Percentiles rank a stretch among this genome's conserved stretches.
Evolutionary conservation across 805 yeast species (phyloP).

Genomic region (Candida wancherniae): DNA sequence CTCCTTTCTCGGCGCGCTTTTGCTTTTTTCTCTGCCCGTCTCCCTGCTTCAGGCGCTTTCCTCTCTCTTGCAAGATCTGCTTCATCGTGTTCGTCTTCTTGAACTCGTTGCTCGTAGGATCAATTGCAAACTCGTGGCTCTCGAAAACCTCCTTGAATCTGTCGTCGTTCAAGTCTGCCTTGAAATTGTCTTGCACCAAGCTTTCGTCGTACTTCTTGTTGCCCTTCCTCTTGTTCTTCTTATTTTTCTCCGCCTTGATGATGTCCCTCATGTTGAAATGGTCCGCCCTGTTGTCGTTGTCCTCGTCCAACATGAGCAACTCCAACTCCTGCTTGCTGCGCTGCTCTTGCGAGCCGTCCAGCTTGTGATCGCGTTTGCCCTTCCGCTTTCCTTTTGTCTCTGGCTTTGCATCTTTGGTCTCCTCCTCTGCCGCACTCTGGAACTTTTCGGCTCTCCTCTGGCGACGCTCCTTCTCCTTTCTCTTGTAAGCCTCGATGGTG

Average conservation of each 20-base stretch:
- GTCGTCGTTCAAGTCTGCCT: slow-evolving; percentile 72
- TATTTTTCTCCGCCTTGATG: slow-evolving; percentile 67
- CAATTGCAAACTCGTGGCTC: slow-evolving; percentile 88
- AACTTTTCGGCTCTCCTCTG: slow-evolving; percentile 74
- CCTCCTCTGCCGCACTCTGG: slow-evolving; percentile 54
- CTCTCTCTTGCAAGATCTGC: slow-evolving; percentile 70
- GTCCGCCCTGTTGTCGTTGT: slow-evolving; percentile 36
- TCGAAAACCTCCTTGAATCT: slow-evolving; percentile 83
- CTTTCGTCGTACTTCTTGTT: slow-evolving; percentile 50
- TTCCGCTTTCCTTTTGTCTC: slow-evolving; percentile 25
- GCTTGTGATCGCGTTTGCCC: slow-evolving; percentile 9
- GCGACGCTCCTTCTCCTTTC: slow-evolving; percentile 92
- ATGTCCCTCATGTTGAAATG: slow-evolving; percentile 82
- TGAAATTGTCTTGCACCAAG: slow-evolving; percentile 45
- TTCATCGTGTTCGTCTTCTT: slow-evolving; percentile 86
- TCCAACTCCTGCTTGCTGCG: slow-evolving; percentile 62
- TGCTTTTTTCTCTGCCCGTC: slow-evolving; percentile 7
- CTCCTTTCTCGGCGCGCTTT: slow-evolving; percentile 4
- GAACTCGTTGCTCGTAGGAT: slow-evolving; percentile 87
- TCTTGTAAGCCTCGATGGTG: slow-evolving; percentile 72
- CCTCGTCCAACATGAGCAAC: slow-evolving; percentile 62
- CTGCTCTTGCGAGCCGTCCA: slow-evolving; percentile 11
- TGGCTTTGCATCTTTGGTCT: slow-evolving; percentile 12
- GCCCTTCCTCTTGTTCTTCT: slow-evolving; percentile 39
- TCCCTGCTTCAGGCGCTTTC: slow-evolving; percentile 38